Base-by-base conservation (phyloP, 129 eudicot genomes). In the Pseudognaphalium luteoalbum region DNA sequence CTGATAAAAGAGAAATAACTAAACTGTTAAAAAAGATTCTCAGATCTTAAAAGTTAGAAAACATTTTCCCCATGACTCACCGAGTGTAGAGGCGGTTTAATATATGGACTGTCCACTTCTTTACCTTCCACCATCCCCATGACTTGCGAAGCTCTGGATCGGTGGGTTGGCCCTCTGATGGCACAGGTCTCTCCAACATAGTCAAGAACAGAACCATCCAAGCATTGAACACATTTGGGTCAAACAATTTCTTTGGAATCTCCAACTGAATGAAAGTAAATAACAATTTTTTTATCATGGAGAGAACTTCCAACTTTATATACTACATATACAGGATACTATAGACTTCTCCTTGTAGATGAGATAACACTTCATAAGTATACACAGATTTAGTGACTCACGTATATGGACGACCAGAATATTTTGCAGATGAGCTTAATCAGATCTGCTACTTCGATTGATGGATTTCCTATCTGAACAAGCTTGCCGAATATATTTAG, bases 121-220 rank as follows among this genome's bases (percentile, higher is more conserved):
- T 93, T 42, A 93, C 98, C 85, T 93, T 93, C 98, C 98, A 93
- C 98, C 98, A 93, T 32, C 96, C 98, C 97, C 97, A 93, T 71
- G 98, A 85, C 76, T 91, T 93, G 80, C 98, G 86, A 60, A 82
- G 85, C 70, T 93, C 98, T 22, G 87, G 96, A 84, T 93, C 98
- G 22, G 80, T 77, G 17, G 98, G 97, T 67, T 93, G 98, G 58
- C 98, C 98, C 76, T 93, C 97, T 74, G 72, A 64, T 64, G 97
- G 96, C 68, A 94, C 97, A 37, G 96, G 99, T 83, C 96, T 86
- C 91, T 91, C 99, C 89, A 94, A 83, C 70, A 91, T 80, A 84
- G 80, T 88, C 80, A 94, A 61, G 75, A 91, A 94, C 9, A 94
- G 89, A 81, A 83, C 88, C 99, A 94, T 94, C 99, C 99, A 94